Conservation (phyloP, 140 eudicot species). For the Cichorium intybus region DNA sequence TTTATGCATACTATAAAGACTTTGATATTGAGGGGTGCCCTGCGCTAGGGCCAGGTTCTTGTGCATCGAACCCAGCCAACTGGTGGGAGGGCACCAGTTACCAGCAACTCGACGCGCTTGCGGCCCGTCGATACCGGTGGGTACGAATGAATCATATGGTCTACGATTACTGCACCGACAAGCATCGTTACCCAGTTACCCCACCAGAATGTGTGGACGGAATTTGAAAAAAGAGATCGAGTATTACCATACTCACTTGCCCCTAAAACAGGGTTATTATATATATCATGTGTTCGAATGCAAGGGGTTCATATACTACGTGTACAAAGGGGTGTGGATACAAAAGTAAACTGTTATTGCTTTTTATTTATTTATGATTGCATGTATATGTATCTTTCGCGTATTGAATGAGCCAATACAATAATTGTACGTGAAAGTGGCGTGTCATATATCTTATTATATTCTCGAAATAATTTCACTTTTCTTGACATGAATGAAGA, state of each 20-base stretch:
- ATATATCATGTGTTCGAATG: not conserved
- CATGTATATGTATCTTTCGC: not conserved
- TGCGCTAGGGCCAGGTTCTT: conserved; percentile 54
- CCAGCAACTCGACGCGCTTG: conserved; percentile 48
- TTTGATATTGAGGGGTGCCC: conserved; percentile 87
- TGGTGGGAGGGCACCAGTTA: conserved; percentile 81
- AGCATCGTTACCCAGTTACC: conserved; percentile 45
- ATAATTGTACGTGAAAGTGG: conserved; percentile 1
- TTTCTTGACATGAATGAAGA: too few relatives aligned
- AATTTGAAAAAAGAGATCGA: conserved; percentile 12
- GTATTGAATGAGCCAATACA: not conserved
- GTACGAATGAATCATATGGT: conserved; percentile 79
- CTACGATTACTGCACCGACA: conserved; percentile 86
- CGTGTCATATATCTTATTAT: not conserved
- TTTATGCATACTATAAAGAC: conserved; percentile 78
- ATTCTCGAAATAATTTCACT: too few relatives aligned
- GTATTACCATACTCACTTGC: not conserved
- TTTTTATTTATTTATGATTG: not conserved
- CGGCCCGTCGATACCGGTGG: conserved; percentile 65
- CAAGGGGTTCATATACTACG: not conserved
- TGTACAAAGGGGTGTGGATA: not conserved
- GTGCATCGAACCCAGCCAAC: conserved; percentile 47
- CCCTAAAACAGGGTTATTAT: not conserved
- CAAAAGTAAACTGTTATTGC: not conserved
- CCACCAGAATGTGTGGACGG: conserved; percentile 78